Evolutionary conservation across 2,329 filamentous ascomycete genomes (phyloP), one percentile per base, ranked within the genome.

Genomic region (Trichoderma koningiopsis): DNA sequence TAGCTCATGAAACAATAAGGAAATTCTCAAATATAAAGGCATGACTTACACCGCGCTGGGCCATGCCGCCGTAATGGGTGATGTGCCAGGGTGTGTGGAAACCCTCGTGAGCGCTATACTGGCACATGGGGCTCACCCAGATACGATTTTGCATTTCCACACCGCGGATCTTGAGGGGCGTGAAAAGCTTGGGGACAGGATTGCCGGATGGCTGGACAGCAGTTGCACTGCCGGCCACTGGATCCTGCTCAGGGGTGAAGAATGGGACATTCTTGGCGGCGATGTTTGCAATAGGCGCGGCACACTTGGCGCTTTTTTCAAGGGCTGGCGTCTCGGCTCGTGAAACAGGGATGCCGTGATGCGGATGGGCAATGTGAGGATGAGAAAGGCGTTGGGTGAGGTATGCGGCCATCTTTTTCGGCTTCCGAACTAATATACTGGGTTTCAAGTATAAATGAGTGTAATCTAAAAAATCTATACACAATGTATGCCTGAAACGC

Each of bases 31-130:
- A n/a, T 13, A 33, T 3, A 55, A 55, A n/a, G 5, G 2, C 16
- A 8, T 10, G 4, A 55, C 63, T 58, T 58, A 66, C 63, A 0
- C 91, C 91, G 3, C 91, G 87, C 73, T 88, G 85, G 27, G 91
- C 83, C 70, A 93, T 92, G 29, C 89, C 90, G 8, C 91, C 91
- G n/a, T 92, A 81, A 73, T 93, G 91, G 4, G 90, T 87, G 55
- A 90, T 76, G 76, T 93, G 91, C 89, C 90, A 94, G 72, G 86
- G 80, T 0, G 88, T 92, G 71, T 86, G 84, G 75, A 91, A 88
- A 14, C 92, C 80, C 27, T 81, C 75, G 14, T 78, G 68, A 10
- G 81, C 78, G 6, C 78, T 81, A 74, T 83, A 83, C 68, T 84
- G 83, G 69, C 83, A 85, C 60, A 85, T 77, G 0, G 83, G 83